These are phyloP conservation scores for Globisporangium emineosum DNA, from an alignment of 352 stramenopile genomes.

Conservation along the genomic window DNA sequence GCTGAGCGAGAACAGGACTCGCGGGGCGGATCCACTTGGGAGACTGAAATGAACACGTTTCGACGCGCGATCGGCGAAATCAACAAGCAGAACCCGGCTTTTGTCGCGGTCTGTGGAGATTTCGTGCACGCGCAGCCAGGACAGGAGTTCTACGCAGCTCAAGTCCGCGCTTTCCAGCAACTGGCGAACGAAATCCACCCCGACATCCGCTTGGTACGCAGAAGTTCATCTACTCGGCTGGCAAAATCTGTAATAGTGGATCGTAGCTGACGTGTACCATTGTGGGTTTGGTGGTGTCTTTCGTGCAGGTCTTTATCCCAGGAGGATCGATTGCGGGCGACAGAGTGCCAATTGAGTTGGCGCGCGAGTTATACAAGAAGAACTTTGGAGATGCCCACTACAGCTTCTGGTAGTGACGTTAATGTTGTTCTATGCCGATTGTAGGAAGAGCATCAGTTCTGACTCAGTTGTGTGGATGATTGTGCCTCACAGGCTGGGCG, in stretches of 20 bases:
- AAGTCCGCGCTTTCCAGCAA: conserved; percentile 55
- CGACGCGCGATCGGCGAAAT: conserved; percentile 38
- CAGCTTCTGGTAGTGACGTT: conserved; percentile 87
- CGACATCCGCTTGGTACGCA: conserved; percentile 53
- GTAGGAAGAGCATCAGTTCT: not conserved
- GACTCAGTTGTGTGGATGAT: not conserved
- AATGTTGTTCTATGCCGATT: not conserved
- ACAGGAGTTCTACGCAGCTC: conserved; percentile 36
- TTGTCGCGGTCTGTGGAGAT: conserved; percentile 68
- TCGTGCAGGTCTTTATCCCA: conserved; percentile 47
- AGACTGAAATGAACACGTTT: conserved; percentile 39
- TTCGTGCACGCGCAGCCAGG: conserved; percentile 41
- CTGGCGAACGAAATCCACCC: conserved; percentile 59
- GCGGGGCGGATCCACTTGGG: conserved; percentile 45
- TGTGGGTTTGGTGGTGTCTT: not conserved
- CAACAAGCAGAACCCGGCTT: conserved; percentile 50
- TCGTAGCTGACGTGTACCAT: too few species aligned
- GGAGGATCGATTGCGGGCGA: conserved; percentile 29
- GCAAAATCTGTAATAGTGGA: too few species aligned
- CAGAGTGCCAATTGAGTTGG: conserved; percentile 1
- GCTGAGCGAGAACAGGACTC: conserved; percentile 31
- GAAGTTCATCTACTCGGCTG: not conserved
- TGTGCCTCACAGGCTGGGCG: conserved; percentile 44
- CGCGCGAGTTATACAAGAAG: conserved; percentile 33
- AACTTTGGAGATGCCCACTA: conserved; percentile 68